Percentiles rank a stretch among this genome's conserved stretches.
phyloP scores from a whole-genome alignment of 257 asterid species.

The Mentha longifolia region DNA sequence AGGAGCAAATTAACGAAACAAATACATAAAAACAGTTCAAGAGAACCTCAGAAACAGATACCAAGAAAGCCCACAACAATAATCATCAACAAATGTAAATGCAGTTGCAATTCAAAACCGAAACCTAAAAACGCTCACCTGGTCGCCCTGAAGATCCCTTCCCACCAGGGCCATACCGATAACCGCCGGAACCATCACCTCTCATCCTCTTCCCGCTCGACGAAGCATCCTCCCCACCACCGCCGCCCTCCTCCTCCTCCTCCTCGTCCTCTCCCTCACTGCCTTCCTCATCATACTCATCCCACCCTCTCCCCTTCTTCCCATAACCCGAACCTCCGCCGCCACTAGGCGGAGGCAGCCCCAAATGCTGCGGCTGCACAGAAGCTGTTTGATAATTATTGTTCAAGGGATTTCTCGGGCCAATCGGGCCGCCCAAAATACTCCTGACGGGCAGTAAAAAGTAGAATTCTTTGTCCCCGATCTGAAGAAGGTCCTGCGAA shows the following conservation, averaged over 20 bases:
- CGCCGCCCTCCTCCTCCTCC: constrained; percentile 44
- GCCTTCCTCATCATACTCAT: constrained; percentile 60
- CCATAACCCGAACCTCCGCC: constrained; percentile 59
- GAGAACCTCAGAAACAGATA: background rate
- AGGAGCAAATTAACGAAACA: constrained; percentile 10
- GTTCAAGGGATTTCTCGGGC: constrained; percentile 64
- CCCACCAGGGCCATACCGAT: constrained; percentile 72
- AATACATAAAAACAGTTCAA: background rate
- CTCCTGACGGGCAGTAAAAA: constrained; percentile 81
- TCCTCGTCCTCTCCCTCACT: constrained; percentile 14
- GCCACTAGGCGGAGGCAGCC: constrained; percentile 47
- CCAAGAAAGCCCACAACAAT: background rate
- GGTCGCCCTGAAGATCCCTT: constrained; percentile 61
- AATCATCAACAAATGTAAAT: constrained; percentile 12
- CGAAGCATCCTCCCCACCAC: constrained; percentile 55
- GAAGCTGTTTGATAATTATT: constrained; percentile 46
- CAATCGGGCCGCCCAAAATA: constrained; percentile 80
- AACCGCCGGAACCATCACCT: constrained; percentile 60
- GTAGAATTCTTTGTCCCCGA: constrained; percentile 93
- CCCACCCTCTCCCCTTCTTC: constrained; percentile 68
- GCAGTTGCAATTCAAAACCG: background rate
- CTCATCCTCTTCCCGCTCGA: constrained; percentile 56
- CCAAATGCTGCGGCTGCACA: constrained; percentile 41
- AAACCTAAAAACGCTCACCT: constrained; percentile 48
- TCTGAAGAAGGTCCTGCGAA: constrained; percentile 89